phyloP scores from a whole-genome alignment of 345 rosid species.

The Gossypium rotundifolium region DNA sequence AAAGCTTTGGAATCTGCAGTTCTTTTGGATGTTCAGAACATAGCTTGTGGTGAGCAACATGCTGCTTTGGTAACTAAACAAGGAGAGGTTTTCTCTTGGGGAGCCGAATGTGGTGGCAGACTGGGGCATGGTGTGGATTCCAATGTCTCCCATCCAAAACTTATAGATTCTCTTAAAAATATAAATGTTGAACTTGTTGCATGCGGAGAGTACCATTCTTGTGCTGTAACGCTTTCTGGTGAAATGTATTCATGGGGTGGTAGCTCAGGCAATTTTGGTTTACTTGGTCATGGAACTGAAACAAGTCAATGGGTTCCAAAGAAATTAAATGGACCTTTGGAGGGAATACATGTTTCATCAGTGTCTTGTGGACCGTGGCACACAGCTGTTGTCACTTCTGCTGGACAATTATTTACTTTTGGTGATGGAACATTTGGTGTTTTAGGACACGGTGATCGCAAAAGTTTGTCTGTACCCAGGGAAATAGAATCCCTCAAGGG shows the following conservation, averaged over 20 bases:
- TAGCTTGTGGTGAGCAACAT: constrained; percentile 74
- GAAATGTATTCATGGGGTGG: constrained; percentile 78
- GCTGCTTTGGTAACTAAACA: constrained; percentile 70
- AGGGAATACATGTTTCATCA: constrained; percentile 68
- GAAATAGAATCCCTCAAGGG: constrained; percentile 81
- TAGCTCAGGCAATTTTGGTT: constrained; percentile 48
- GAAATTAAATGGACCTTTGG: constrained; percentile 63
- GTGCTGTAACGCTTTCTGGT: constrained; percentile 74
- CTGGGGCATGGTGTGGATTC: constrained; percentile 80
- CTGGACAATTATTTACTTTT: constrained; percentile 70
- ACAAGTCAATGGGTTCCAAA: constrained; percentile 65
- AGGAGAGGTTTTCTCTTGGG: constrained; percentile 80
- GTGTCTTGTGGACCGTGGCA: constrained; percentile 86
- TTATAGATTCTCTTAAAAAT: constrained; percentile 54
- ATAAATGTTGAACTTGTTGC: constrained; percentile 60
- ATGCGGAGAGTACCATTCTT: constrained; percentile 73
- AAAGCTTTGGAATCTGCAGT: constrained; percentile 70
- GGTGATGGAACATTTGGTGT: constrained; percentile 84
- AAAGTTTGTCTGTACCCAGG: constrained; percentile 51
- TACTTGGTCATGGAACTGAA: constrained; percentile 66
- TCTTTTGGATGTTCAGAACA: constrained; percentile 67
- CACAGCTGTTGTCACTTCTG: constrained; percentile 69
- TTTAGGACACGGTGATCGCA: constrained; percentile 65
- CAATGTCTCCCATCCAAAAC: constrained; percentile 68
- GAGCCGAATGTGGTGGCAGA: constrained; percentile 67